Evolutionary conservation across 305 asterid genomes (phyloP), one percentile per base, ranked within the genome.

Genomic region (Fraxinus sp.): DNA sequence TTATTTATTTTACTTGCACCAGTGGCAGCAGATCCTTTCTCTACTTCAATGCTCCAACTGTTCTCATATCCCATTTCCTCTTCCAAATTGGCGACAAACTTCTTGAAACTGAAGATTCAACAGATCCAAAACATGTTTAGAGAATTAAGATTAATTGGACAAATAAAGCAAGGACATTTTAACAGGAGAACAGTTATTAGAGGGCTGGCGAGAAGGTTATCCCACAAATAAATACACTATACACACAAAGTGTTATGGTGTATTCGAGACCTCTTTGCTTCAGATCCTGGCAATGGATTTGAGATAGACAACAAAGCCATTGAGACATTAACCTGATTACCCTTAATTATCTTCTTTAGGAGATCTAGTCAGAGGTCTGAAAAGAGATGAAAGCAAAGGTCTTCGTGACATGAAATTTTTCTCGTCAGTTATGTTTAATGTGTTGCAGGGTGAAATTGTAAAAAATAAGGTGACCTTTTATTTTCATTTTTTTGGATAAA

Each of bases 21-120:
- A 79, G 80, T 80, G 46, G 89, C 87, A 84, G 72, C 83, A 78
- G 88, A 81, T 39, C 81, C 82, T 68, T 85, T 87, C 78, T 87
- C 90, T 78, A 75, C 89, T 79, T 88, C 88, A 36, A 64, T 70
- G 84, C 78, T 64, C 83, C 84, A 79, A 80, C 75, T 83, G 70
- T 82, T 87, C 77, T 91, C 89, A 83, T 84, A 79, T 72, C 78
- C 89, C 72, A 86, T 86, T 89, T 92, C 97, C 84, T 91, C 94
- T 87, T 92, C 92, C 92, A 92, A 83, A 86, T 89, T 91, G 85
- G 87, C 84, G 77, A 93, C 91, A 87, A 93, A 90, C 83, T 94
- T 91, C 91, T 89, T 89, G 87, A 95, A 94, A 86, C 99, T 95
- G 90, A 70, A 89, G 82, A 85, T 83, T 84, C 70, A 77, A 83